Evolutionary conservation across 2,329 filamentous ascomycete species (phyloP).

Genomic region (Scedosporium dehoogii): DNA sequence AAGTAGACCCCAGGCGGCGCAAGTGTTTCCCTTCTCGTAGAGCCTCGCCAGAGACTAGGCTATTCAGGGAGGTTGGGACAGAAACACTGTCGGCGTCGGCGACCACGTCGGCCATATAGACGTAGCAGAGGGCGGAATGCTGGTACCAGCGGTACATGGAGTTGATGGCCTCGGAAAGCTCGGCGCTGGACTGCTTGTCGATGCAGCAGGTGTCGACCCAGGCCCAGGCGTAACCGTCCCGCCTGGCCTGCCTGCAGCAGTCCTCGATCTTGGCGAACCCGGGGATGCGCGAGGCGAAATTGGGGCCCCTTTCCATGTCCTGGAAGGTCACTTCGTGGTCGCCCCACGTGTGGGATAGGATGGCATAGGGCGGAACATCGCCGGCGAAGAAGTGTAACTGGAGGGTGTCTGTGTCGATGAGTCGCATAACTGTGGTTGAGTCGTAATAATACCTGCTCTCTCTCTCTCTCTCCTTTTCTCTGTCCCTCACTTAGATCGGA

Average conservation of each 20-base stretch:
- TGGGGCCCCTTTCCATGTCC: constrained; percentile 11
- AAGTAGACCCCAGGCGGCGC: not conserved
- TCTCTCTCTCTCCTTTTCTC: not conserved
- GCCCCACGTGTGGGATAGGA: constrained; percentile 26
- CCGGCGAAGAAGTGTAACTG: constrained; percentile 15
- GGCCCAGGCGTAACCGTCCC: constrained; percentile 10
- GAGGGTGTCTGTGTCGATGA: constrained; percentile 16
- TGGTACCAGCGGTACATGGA: constrained; percentile 20
- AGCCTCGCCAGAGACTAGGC: not conserved
- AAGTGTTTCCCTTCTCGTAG: not conserved
- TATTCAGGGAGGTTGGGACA: not conserved
- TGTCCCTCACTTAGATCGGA: not conserved
- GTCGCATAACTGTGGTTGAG: constrained; percentile 14
- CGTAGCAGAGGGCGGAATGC: constrained; percentile 15
- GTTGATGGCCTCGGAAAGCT: constrained; percentile 20
- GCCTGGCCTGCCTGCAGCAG: not conserved
- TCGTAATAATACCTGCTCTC: not conserved
- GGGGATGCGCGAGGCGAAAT: not conserved
- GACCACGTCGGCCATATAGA: constrained; percentile 15
- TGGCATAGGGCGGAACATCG: constrained; percentile 19
- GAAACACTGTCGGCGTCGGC: not conserved
- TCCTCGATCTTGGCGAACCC: constrained; percentile 5
- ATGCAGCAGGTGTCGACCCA: constrained; percentile 23
- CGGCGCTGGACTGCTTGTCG: constrained; percentile 17
- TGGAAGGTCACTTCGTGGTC: constrained; percentile 19